phyloP scores from a whole-genome alignment of 345 rosid genomes.

The Schrenkiella parvula region DNA sequence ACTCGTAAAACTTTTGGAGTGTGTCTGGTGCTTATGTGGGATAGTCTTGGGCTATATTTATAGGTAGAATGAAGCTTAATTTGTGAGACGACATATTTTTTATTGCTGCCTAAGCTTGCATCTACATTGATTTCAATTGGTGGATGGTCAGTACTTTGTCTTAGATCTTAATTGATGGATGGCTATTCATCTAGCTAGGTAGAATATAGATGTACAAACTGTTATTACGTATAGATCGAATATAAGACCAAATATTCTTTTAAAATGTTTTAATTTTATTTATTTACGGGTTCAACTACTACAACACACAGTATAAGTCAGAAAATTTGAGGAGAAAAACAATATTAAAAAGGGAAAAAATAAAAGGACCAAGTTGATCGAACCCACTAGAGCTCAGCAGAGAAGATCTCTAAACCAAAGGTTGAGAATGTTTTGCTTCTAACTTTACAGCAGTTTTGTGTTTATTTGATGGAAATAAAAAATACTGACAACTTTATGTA shows the following conservation, averaged over 20 bases:
- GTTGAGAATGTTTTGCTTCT: constrained; percentile 24
- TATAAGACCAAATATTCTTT: neutral
- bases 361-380: constrained; percentile 27
- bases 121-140: neutral
- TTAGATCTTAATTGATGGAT: constrained; percentile 26
- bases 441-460: constrained; percentile 32
- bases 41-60: constrained; percentile 39
- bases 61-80: constrained; percentile 33
- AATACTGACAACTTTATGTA: constrained; percentile 15
- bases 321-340: neutral
- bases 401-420: constrained; percentile 30
- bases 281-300: constrained; percentile 27
- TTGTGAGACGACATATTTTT: constrained; percentile 35
- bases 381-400: constrained; percentile 33
- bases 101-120: constrained; percentile 38
- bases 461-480: neutral
- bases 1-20: constrained; percentile 2
- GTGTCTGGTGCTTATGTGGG: constrained; percentile 22
- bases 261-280: neutral
- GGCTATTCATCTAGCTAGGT: constrained; percentile 9
- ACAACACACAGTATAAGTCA: constrained; percentile 17
- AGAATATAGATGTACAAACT: constrained; percentile 20
- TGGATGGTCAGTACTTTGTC: constrained; percentile 15
- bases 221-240: constrained; percentile 10
- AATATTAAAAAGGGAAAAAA: neutral